phyloP scores from a whole-genome alignment of 306 rosid genomes.

The Canavalia gladiata region DNA sequence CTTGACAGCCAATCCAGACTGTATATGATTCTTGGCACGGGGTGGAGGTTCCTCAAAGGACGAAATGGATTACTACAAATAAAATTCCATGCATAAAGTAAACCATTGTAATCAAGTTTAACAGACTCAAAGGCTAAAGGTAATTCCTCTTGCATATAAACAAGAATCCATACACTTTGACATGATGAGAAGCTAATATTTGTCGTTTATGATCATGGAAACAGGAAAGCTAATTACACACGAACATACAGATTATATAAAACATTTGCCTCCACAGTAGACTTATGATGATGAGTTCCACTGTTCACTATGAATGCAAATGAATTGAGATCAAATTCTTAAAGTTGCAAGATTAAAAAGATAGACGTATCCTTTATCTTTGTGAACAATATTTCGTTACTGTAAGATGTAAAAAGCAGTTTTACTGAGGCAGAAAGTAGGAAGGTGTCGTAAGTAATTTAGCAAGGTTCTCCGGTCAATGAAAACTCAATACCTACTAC shows the following conservation, averaged over 20 bases:
- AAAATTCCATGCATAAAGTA: conserved; percentile 43
- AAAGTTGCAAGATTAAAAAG: conserved; percentile 23
- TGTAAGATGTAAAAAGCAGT: too few relatives aligned
- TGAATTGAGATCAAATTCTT: conserved; percentile 8
- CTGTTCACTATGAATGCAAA: conserved; percentile 29
- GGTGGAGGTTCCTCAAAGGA: conserved; percentile 82
- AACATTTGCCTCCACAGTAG: conserved; percentile 30
- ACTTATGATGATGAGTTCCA: conserved; percentile 3
- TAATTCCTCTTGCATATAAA: conserved; percentile 14
- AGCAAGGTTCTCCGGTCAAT: too few relatives aligned
- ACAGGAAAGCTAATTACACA: conserved; percentile 20
- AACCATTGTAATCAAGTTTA: conserved; percentile 37
- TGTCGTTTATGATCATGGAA: conserved; percentile 26
- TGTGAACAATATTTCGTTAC: not conserved
- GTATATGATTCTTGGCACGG: conserved; percentile 73
- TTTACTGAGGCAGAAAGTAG: too few relatives aligned
- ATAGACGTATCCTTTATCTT: not conserved
- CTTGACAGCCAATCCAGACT: conserved; percentile 86
- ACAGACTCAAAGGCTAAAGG: conserved; percentile 20
- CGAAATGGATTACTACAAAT: conserved; percentile 84
- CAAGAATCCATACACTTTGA: conserved; percentile 19
- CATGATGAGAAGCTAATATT: conserved; percentile 21
- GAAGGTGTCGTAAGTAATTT: too few relatives aligned
- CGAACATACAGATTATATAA: conserved; percentile 34
- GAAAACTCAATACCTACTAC: too few relatives aligned